These are phyloP conservation scores for Primulina tabacum DNA, from an alignment of 257 asterid genomes.

Conservation along the genomic window DNA sequence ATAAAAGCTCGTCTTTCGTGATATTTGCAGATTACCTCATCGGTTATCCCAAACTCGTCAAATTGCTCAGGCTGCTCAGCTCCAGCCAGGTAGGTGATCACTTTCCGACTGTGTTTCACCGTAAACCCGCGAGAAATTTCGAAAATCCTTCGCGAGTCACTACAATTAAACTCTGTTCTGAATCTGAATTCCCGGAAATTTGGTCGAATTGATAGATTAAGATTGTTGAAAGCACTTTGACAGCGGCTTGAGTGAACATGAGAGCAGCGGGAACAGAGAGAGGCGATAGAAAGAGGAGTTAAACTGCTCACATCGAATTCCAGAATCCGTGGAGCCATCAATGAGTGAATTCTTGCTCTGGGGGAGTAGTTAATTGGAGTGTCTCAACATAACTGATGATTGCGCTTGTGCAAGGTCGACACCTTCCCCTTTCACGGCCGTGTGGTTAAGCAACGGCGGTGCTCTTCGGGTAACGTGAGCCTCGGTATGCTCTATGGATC, in stretches of 20 bases:
- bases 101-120: slow-evolving; percentile 35
- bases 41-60: slow-evolving; percentile 29
- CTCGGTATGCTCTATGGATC: slow-evolving; percentile 23
- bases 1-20: not conserved
- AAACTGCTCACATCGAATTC: slow-evolving; percentile 53
- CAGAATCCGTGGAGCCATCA: slow-evolving; percentile 49
- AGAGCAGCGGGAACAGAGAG: slow-evolving; percentile 40
- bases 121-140: slow-evolving; percentile 30
- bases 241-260: slow-evolving; percentile 25
- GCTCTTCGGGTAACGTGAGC: slow-evolving; percentile 9
- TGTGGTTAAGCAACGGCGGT: not conserved
- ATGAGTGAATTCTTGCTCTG: slow-evolving; percentile 14
- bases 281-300: slow-evolving; percentile 44
- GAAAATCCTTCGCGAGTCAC: slow-evolving; percentile 23
- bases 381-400: slow-evolving; percentile 21
- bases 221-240: slow-evolving; percentile 22
- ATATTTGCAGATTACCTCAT: slow-evolving; percentile 41
- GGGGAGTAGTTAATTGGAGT: slow-evolving; percentile 13
- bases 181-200: slow-evolving; percentile 32
- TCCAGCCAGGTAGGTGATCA: slow-evolving; percentile 45
- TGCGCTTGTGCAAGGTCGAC: slow-evolving; percentile 6
- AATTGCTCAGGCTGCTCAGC: slow-evolving; percentile 58
- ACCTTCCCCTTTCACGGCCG: slow-evolving; percentile 10
- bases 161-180: slow-evolving; percentile 28
- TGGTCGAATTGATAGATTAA: slow-evolving; percentile 24